Conservation (phyloP, 1,284 basidiomycete genomes). For the Naganishia albida region DNA sequence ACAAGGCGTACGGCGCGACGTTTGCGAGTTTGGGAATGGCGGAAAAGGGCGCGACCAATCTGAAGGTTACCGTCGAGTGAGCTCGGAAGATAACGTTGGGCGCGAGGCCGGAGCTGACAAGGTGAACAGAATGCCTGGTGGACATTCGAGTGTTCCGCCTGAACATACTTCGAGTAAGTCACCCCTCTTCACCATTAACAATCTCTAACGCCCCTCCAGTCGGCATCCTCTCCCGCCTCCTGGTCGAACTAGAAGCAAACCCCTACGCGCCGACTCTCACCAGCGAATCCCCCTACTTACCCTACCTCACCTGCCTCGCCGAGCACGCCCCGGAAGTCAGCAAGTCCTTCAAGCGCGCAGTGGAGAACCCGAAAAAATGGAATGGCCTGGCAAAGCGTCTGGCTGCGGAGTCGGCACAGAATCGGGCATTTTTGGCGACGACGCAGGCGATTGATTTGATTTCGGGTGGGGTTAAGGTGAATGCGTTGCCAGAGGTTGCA, state of each 20-base stretch:
- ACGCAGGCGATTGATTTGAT: conserved; percentile 51
- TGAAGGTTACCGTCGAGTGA: conserved; percentile 48
- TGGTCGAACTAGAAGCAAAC: conserved; percentile 49
- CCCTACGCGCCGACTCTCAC: conserved; percentile 49
- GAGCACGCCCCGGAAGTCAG: conserved; percentile 55
- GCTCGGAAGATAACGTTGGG: background rate
- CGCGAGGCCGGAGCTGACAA: too few relatives aligned
- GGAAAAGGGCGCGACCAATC: conserved; percentile 56
- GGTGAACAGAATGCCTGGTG: conserved; percentile 43
- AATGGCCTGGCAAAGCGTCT: conserved; percentile 51
- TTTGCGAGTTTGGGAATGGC: conserved; percentile 55
- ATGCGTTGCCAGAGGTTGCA: conserved; percentile 53
- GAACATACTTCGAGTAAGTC: conserved; percentile 52
- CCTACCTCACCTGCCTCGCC: conserved; percentile 56
- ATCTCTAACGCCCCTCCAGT: conserved; percentile 38
- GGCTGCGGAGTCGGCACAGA: conserved; percentile 40
- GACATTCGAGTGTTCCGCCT: conserved; percentile 52
- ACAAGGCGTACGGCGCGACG: conserved; percentile 46
- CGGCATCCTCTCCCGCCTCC: conserved; percentile 51
- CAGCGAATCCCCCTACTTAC: conserved; percentile 53
- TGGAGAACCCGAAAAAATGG: conserved; percentile 53
- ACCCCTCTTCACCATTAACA: background rate
- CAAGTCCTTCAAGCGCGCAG: conserved; percentile 40
- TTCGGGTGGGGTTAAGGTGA: conserved; percentile 53
- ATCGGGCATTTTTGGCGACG: conserved; percentile 51